Percentiles rank a stretch among this genome's conserved stretches.
Conservation (phyloP, 2,329 filamentous ascomycete species). For the Podosphaera leucotricha region DNA sequence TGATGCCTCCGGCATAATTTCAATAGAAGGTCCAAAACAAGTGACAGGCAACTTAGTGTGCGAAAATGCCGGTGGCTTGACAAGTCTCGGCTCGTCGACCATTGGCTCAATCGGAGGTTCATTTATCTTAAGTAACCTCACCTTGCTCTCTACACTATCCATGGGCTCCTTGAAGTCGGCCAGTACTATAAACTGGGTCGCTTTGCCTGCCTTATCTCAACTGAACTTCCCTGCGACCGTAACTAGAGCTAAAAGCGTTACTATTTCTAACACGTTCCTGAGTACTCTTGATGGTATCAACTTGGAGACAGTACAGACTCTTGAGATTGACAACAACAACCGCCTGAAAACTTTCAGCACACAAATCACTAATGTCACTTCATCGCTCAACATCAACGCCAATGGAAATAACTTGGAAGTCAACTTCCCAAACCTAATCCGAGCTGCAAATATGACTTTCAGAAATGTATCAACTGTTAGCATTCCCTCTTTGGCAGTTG, state of each 20-base stretch:
- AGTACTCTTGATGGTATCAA: constrained; percentile 59
- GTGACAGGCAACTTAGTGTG: constrained; percentile 34
- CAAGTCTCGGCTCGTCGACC: constrained; percentile 33
- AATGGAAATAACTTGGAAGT: constrained; percentile 54
- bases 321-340: constrained; percentile 80
- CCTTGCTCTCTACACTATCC: constrained; percentile 40
- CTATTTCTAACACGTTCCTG: constrained; percentile 72
- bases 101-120: constrained; percentile 41
- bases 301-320: constrained; percentile 42
- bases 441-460: constrained; percentile 61
- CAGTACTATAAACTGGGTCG: constrained; percentile 43
- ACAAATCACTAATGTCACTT: constrained; percentile 52
- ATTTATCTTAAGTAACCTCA: constrained; percentile 49
- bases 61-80: constrained; percentile 37
- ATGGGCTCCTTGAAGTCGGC: constrained; percentile 43
- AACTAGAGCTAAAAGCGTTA: constrained; percentile 40
- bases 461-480: constrained; percentile 53
- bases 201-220: constrained; percentile 37
- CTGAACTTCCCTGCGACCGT: constrained; percentile 37
- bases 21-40: constrained; percentile 33
- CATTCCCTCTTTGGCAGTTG: constrained; percentile 45
- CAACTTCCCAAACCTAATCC: constrained; percentile 54
- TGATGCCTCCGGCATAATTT: constrained; percentile 19
- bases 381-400: constrained; percentile 47
- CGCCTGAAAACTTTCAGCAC: constrained; percentile 55